Evolutionary conservation across 1,284 basidiomycete species (phyloP).

Genomic region (Ustanciosporium gigantosporum): DNA sequence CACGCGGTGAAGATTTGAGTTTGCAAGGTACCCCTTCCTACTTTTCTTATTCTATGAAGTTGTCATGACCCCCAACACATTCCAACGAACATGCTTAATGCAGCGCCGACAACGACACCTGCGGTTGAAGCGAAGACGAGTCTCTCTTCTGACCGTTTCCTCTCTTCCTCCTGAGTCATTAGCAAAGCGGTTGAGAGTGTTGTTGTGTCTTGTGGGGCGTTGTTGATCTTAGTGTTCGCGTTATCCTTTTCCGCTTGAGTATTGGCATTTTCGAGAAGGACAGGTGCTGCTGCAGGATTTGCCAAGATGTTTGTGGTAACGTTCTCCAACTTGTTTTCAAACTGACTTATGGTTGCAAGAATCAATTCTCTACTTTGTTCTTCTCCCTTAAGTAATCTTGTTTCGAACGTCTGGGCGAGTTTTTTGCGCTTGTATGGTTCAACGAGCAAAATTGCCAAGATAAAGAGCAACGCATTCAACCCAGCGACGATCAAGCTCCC

Average conservation of each 20-base stretch:
- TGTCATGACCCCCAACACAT: constrained; percentile 12
- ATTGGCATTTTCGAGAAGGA: background rate
- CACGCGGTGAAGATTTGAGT: no score
- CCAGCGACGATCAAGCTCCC: constrained; percentile 49
- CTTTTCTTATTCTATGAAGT: no score
- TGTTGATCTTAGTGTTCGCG: background rate
- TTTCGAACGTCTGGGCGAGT: constrained; percentile 56
- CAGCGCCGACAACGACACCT: constrained; percentile 29
- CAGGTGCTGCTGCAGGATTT: background rate
- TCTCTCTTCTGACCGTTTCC: constrained; percentile 12
- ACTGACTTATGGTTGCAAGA: constrained; percentile 21
- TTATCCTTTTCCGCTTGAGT: background rate
- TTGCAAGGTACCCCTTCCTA: no score
- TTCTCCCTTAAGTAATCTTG: constrained; percentile 45
- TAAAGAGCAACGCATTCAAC: constrained; percentile 55
- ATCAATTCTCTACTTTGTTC: constrained; percentile 27
- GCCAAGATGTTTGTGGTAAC: background rate
- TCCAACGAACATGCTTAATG: constrained; percentile 25
- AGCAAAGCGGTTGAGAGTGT: background rate
- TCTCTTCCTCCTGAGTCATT: background rate
- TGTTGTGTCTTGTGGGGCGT: background rate
- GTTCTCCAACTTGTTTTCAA: constrained; percentile 21
- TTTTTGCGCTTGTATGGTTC: constrained; percentile 60
- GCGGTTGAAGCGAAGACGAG: constrained; percentile 30
- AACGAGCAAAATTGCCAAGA: constrained; percentile 53